A percentile compares a stretch with the other conserved stretches of the same genome.
Conservation (phyloP, 768 basidiomycete species). For the Daedalea quercina region DNA sequence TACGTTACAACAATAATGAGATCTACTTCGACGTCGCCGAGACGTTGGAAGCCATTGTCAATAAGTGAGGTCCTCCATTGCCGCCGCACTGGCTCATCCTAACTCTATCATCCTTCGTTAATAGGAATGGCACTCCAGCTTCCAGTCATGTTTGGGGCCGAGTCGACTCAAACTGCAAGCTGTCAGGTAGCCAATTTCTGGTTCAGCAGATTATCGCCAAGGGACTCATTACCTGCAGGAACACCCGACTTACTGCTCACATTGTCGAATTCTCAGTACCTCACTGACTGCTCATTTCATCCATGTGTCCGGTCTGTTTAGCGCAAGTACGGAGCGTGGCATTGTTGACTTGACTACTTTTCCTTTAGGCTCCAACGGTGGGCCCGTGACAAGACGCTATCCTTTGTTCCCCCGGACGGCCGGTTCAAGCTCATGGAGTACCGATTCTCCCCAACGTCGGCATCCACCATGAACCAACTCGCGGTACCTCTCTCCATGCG, state of each 20-base stretch:
- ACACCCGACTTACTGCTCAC: constrained; percentile 83
- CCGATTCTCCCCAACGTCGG: constrained; percentile 41
- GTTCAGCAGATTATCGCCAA: background rate
- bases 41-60: constrained; percentile 70
- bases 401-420: constrained; percentile 93
- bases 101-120: background rate
- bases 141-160: constrained; percentile 67
- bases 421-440: constrained; percentile 82
- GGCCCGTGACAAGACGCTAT: constrained; percentile 67
- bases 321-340: no score
- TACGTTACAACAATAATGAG: constrained; percentile 84
- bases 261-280: constrained; percentile 66
- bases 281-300: constrained; percentile 84
- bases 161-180: constrained; percentile 67
- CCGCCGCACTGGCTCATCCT: background rate
- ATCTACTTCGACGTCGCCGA: constrained; percentile 90
- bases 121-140: constrained; percentile 62
- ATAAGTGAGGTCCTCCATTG: constrained; percentile 44
- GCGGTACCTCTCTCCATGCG: constrained; percentile 28
- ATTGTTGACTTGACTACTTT: no score
- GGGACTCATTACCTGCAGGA: constrained; percentile 35
- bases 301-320: constrained; percentile 76
- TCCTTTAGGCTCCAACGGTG: constrained; percentile 65
- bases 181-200: constrained; percentile 50
- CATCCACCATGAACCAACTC: constrained; percentile 17